Evolutionary conservation across 805 yeast genomes (phyloP), one percentile per base, ranked within the genome.

Genomic region (Saccharomycopsis guyanensis): DNA sequence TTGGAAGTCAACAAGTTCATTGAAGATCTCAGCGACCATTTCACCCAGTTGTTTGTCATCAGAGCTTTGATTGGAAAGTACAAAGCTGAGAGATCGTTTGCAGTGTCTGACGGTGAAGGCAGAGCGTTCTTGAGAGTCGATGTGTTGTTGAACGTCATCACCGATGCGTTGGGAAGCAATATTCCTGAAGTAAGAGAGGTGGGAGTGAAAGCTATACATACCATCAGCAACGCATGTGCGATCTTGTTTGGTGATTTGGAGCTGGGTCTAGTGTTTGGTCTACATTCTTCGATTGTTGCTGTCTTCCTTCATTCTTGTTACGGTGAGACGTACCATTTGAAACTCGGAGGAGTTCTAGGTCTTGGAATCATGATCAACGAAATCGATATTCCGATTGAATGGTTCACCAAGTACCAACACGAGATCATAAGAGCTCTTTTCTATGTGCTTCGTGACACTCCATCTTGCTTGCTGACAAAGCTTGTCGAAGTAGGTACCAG

Each of bases 281-380:
- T 88, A 32, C 74, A 88, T 53, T 75, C 93, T 49, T 72, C 82
- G 4, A 68, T 91, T 69, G 80, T 86, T 54, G 81, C 86, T 42
- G 82, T 81, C 44, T 83, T 94, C 57, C 80, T 93, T 38, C 99
- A 94, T 58, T 76, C 86, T 38, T 89, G 97, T 64, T 93, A 85
- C 59, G 94, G 86, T 52, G 96, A 86, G 61, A 82, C 79, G 31
- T 91, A 85, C 64, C 86, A 84, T 60, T 73, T 80, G 29, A 93
- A 93, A 55, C 70, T 86, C 6, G 97, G 97, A 5, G 97, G 97
- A 34, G 80, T 91, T 33, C 58, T 85, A 23, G 97, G 98, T 19
- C 68, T 93, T 40, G 72, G 77, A 53, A 76, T 87, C 1, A 70
- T 91, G 68, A 71, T 87, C 33, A 73, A 75, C 38, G 93, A 82